These are phyloP conservation scores for Acer yangbiense DNA, from an alignment of 345 rosid genomes.

Conservation along the genomic window DNA sequence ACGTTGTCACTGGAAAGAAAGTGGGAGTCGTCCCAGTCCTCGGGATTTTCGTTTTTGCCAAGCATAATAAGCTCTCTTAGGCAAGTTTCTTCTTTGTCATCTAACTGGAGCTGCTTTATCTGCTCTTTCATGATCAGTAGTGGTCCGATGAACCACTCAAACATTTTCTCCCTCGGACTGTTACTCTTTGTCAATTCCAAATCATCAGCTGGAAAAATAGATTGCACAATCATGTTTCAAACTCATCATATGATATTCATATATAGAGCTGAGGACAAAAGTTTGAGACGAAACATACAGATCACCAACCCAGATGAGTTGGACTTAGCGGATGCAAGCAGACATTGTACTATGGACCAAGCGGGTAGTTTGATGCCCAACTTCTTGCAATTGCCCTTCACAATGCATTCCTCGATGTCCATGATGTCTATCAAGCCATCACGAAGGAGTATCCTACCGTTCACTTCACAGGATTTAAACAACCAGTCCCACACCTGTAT, in stretches of 20 bases:
- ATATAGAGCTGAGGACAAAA: background rate
- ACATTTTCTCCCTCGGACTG: slow-evolving; percentile 63
- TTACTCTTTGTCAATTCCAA: slow-evolving; percentile 61
- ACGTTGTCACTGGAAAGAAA: slow-evolving; percentile 52
- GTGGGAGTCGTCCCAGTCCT: slow-evolving; percentile 62
- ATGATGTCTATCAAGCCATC: slow-evolving; percentile 60
- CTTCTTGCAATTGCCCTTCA: slow-evolving; percentile 64
- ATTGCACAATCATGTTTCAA: slow-evolving; percentile 4
- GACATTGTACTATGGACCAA: slow-evolving; percentile 76
- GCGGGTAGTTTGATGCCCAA: slow-evolving; percentile 59
- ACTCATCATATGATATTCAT: background rate
- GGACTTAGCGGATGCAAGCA: slow-evolving; percentile 66
- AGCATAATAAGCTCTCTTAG: slow-evolving; percentile 53
- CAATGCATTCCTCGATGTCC: slow-evolving; percentile 66
- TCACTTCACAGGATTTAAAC: slow-evolving; percentile 81
- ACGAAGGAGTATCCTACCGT: slow-evolving; percentile 61
- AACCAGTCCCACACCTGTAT: slow-evolving; percentile 90
- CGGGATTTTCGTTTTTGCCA: slow-evolving; percentile 53
- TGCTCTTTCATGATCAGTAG: slow-evolving; percentile 78
- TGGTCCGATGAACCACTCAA: slow-evolving; percentile 79
- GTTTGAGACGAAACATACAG: slow-evolving; percentile 43
- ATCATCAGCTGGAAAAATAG: slow-evolving; percentile 48
- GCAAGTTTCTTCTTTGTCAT: slow-evolving; percentile 48
- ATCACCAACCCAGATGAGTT: slow-evolving; percentile 67
- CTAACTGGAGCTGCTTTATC: slow-evolving; percentile 56